Percentiles rank a stretch among this genome's conserved stretches.
These are phyloP conservation scores for Diplodia sapinea DNA, from an alignment of 2,329 filamentous ascomycete genomes.

Conservation along the genomic window DNA sequence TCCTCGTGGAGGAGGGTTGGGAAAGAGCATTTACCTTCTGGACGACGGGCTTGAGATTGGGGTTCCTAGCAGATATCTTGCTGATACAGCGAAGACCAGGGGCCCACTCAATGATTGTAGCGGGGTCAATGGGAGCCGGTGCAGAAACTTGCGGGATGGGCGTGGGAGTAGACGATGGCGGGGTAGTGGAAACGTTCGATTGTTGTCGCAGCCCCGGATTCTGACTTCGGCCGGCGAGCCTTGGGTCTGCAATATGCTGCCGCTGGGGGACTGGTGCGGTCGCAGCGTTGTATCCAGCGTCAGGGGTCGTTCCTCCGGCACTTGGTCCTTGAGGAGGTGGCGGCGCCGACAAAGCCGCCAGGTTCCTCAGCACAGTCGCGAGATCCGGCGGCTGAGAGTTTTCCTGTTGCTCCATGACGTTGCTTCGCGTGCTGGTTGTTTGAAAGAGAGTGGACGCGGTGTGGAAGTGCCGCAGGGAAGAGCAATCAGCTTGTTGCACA, in stretches of 20 bases:
- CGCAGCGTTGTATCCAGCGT: not conserved
- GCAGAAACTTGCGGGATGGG: constrained; percentile 5
- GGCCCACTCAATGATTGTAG: constrained; percentile 57
- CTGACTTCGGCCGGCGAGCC: constrained; percentile 10
- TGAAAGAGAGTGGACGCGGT: constrained; percentile 12
- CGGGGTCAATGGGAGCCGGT: constrained; percentile 50
- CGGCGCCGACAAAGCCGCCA: constrained; percentile 39
- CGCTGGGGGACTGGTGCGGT: not conserved
- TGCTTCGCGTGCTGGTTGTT: not conserved
- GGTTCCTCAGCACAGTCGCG: constrained; percentile 44
- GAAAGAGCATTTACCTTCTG: constrained; percentile 45
- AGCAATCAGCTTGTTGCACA: not conserved
- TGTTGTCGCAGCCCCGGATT: not conserved
- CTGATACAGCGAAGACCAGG: constrained; percentile 54
- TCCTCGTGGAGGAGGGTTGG: constrained; percentile 32
- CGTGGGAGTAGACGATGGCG: constrained; percentile 33
- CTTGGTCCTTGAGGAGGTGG: not conserved
- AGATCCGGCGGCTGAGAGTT: constrained; percentile 40
- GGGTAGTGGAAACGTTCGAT: not conserved
- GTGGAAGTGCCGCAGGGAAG: constrained; percentile 1
- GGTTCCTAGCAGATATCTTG: constrained; percentile 54
- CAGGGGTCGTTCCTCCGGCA: not conserved
- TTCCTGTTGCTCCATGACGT: constrained; percentile 42
- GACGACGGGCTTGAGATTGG: constrained; percentile 48
- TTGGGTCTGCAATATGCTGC: not conserved